Evolutionary conservation across 768 basidiomycete genomes (phyloP).

Genomic region (Kwoniella newhampshirensis): DNA sequence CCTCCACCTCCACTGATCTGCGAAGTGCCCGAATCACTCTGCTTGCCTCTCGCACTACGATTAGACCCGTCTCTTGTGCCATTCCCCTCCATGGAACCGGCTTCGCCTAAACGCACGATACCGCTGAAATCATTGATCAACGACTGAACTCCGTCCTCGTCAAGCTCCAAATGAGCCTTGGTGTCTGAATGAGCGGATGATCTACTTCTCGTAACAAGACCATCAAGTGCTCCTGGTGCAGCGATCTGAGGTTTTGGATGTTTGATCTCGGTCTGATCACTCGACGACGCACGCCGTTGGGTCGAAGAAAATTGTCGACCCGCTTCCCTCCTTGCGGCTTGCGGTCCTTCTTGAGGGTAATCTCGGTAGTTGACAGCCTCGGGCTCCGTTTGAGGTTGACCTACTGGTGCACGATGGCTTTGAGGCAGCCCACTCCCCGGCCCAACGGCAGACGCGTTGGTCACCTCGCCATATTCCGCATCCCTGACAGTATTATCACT

Average conservation of each 20-base stretch:
- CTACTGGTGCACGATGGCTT: constrained; percentile 30
- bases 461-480: background rate
- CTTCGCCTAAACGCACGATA: constrained; percentile 37
- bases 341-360: constrained; percentile 20
- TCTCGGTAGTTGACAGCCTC: constrained; percentile 30
- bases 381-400: constrained; percentile 32
- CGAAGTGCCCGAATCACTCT: background rate
- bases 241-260: constrained; percentile 26
- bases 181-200: constrained; percentile 5
- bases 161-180: constrained; percentile 19
- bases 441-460: constrained; percentile 31
- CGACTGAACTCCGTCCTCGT: constrained; percentile 29
- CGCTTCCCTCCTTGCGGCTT: background rate
- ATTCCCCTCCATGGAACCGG: constrained; percentile 15
- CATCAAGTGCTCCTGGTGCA: constrained; percentile 14
- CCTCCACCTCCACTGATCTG: background rate
- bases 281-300: background rate
- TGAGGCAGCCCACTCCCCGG: constrained; percentile 37
- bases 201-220: constrained; percentile 8
- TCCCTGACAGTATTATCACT: constrained; percentile 1
- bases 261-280: constrained; percentile 1
- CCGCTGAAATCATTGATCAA: constrained; percentile 39
- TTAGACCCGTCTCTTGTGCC: constrained; percentile 8
- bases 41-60: constrained; percentile 3
- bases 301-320: constrained; percentile 16